phyloP scores from a whole-genome alignment of 345 rosid genomes.

The Cochlearia excelsa region DNA sequence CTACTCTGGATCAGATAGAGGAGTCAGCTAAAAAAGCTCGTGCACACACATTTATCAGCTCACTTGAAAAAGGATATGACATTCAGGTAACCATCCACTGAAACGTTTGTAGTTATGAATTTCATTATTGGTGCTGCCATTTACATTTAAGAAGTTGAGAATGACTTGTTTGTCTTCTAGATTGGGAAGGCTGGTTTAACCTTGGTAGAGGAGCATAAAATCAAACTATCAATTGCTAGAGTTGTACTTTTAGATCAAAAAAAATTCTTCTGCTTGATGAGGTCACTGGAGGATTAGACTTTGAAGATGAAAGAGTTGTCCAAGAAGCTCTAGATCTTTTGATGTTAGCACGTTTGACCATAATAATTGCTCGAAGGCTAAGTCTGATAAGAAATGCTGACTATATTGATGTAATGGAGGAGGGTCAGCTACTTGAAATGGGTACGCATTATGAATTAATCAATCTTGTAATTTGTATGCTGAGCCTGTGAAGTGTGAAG shows the following conservation, averaged over 20 bases:
- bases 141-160: constrained; percentile 7
- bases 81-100: constrained; percentile 54
- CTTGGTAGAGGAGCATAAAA: constrained; percentile 87
- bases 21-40: constrained; percentile 96
- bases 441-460: constrained; percentile 92
- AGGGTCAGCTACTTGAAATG: constrained; percentile 96
- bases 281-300: constrained; percentile 94
- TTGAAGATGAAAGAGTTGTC: constrained; percentile 89
- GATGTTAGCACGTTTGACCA: constrained; percentile 95
- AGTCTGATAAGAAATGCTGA: constrained; percentile 92
- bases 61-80: constrained; percentile 84
- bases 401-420: constrained; percentile 97
- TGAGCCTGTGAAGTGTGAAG: constrained; percentile 93
- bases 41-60: constrained; percentile 90
- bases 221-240: constrained; percentile 88
- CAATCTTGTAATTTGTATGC: constrained; percentile 71
- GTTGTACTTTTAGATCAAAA: constrained; percentile 88
- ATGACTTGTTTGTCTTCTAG: constrained; percentile 41
- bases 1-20: constrained; percentile 78
- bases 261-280: constrained; percentile 90
- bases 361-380: constrained; percentile 89
- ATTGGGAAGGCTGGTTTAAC: constrained; percentile 83
- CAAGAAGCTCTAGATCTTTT: constrained; percentile 88
- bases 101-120: constrained; percentile 2
- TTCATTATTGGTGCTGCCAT: not conserved